phyloP scores from a whole-genome alignment of 192 early-diverging fungal species.

The Spinellus fusiger region DNA sequence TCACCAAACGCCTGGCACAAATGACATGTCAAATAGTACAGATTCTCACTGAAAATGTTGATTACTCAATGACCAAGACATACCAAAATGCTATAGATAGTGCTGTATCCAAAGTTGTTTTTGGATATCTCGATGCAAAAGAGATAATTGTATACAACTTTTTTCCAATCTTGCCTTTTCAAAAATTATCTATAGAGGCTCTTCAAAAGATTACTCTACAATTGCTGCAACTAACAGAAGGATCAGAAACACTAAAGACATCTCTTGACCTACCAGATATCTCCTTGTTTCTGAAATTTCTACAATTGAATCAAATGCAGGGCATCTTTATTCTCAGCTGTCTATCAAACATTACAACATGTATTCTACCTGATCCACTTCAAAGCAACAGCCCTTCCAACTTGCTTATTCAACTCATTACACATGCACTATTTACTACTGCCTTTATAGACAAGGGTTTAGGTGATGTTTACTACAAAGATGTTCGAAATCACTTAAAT shows the following conservation, averaged over 20 bases:
- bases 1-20: conserved; percentile 32
- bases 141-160: conserved; percentile 5
- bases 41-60: conserved; percentile 8
- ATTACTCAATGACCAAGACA: background rate
- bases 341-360: conserved; percentile 32
- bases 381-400: background rate
- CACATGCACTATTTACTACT: conserved; percentile 32
- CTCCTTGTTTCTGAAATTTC: background rate
- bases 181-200: conserved; percentile 12
- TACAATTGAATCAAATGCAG: conserved; percentile 28
- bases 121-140: conserved; percentile 4
- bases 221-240: conserved; percentile 4
- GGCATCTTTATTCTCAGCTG: conserved; percentile 38
- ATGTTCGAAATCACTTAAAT: conserved; percentile 34
- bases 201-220: conserved; percentile 15
- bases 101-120: conserved; percentile 1
- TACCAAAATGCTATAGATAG: conserved; percentile 7
- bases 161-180: conserved; percentile 23
- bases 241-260: background rate
- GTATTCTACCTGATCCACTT: conserved; percentile 17
- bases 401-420: conserved; percentile 23
- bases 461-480: conserved; percentile 35
- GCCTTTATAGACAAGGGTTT: conserved; percentile 36
- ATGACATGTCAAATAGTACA: conserved; percentile 29
- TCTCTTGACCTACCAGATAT: conserved; percentile 5